Conservation (phyloP, 2,329 filamentous ascomycete genomes). For the Canariomyces notabilis region DNA sequence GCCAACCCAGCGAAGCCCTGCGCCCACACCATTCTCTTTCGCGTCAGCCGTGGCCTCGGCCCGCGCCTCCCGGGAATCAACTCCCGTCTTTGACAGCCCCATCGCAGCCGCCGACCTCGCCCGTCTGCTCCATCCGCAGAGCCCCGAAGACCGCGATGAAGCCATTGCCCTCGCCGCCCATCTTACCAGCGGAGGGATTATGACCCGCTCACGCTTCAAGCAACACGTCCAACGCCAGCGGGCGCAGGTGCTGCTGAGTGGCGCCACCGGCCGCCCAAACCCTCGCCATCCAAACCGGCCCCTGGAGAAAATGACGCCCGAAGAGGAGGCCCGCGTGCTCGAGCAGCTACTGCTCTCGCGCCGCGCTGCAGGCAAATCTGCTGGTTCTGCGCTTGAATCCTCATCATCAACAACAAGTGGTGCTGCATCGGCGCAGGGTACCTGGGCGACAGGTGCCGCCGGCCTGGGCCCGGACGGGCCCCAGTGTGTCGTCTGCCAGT, state of each 20-base stretch:
- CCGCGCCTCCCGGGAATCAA: conserved; percentile 42
- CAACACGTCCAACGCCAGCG: conserved; percentile 64
- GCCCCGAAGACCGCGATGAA: conserved; percentile 71
- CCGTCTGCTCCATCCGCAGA: conserved; percentile 74
- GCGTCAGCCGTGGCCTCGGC: conserved; percentile 21
- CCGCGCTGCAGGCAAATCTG: conserved; percentile 31
- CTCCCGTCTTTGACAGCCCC: conserved; percentile 56
- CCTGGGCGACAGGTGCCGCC: conserved; percentile 66
- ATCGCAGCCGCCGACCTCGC: conserved; percentile 67
- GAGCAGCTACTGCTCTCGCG: conserved; percentile 56
- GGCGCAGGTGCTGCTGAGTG: conserved; percentile 55
- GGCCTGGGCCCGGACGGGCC: conserved; percentile 68
- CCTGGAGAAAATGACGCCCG: conserved; percentile 40
- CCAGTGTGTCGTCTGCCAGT: conserved; percentile 90
- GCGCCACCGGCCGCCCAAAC: conserved; percentile 36
- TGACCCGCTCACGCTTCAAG: conserved; percentile 77
- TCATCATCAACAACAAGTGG: not conserved
- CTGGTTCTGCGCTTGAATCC: not conserved
- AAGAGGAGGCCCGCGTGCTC: conserved; percentile 56
- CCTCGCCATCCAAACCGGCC: too few species aligned
- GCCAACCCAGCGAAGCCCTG: conserved; percentile 57
- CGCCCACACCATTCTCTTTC: conserved; percentile 35
- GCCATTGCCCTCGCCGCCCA: conserved; percentile 78
- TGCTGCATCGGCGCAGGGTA: conserved; percentile 19
- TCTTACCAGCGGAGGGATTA: conserved; percentile 61